Base-by-base conservation (phyloP, 768 basidiomycete genomes). In the Panaeolus cyanescens region DNA sequence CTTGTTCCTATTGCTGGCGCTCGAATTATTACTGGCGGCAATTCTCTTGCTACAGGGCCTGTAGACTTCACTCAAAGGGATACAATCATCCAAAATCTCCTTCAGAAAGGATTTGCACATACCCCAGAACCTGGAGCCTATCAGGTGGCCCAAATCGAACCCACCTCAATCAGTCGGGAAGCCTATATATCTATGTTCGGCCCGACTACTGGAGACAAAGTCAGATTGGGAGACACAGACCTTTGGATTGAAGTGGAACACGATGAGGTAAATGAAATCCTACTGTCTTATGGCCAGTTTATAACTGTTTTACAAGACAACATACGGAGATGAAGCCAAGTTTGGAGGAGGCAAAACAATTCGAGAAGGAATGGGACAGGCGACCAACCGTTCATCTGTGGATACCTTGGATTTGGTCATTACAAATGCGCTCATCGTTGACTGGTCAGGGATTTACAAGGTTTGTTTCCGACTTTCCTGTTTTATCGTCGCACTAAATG, bases 351-450 rank as follows among this genome's bases (percentile, higher is more conserved):
- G 94, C 88, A 68, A 63, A 76, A 85, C 90, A 1, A 92, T 99
- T 56, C 89, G 96, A 22, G 97, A 99, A 68, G 97, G 97, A 5
- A 96, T 97, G 92, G 97, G 96, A 7, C 96, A 99, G 72, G 89
- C 89, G 0, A 92, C 91, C 1, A 86, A 91, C 64, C 78, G 87
- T 12, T 79, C 85, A 0, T 84, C 91, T 8, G 65, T 69, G 0
- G 88, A 92, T 54, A 82, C 88, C 0, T 83, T 99, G 50, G 96
- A 99, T 71, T 83, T 97, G 22, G 89, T 98, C 59, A 95, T 99
- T 71, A 99, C 95, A 39, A 99, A 97, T 70, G 95, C 93, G 2
- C 80, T 99, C 55, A 90, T 99, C 64, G 76, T 99, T 36, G 96
- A 99, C 72, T 98, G 93, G 92, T 87, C 86, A 31, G 95, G 95